phyloP scores from a whole-genome alignment of 345 rosid genomes.

The Pistacia atlantica region DNA sequence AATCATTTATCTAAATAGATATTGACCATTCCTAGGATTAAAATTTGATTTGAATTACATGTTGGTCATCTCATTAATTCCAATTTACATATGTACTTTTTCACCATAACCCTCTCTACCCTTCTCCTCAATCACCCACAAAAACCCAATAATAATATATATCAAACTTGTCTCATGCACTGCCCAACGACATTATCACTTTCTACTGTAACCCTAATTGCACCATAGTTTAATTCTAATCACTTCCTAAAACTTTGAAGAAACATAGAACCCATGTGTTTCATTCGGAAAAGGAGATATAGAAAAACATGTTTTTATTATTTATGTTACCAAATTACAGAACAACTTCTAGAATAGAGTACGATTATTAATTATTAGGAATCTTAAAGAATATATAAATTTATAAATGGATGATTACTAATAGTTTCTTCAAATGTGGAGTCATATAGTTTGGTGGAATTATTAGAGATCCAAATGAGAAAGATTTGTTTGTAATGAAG shows the following conservation, averaged over 20 bases:
- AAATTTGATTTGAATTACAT: too few relatives aligned
- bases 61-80: constrained; percentile 33
- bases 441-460: not conserved
- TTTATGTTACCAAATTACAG: too few relatives aligned
- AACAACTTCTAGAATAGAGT: too few relatives aligned
- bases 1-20: constrained; percentile 20
- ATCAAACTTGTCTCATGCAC: constrained; percentile 44
- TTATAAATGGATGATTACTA: too few relatives aligned
- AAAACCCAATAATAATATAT: constrained; percentile 34
- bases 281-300: too few relatives aligned
- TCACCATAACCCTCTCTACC: not conserved
- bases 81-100: constrained; percentile 8
- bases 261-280: too few relatives aligned
- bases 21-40: constrained; percentile 18
- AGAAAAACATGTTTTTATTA: too few relatives aligned
- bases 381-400: too few relatives aligned
- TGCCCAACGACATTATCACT: constrained; percentile 53
- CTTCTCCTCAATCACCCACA: not conserved
- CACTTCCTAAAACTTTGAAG: too few relatives aligned
- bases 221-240: too few relatives aligned
- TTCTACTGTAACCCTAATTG: constrained; percentile 44
- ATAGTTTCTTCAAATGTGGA: too few relatives aligned
- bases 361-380: too few relatives aligned
- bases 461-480: not conserved
- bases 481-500: not conserved